phyloP scores from a whole-genome alignment of 805 yeast species.

The Cyberlindnera euphorbiae region DNA sequence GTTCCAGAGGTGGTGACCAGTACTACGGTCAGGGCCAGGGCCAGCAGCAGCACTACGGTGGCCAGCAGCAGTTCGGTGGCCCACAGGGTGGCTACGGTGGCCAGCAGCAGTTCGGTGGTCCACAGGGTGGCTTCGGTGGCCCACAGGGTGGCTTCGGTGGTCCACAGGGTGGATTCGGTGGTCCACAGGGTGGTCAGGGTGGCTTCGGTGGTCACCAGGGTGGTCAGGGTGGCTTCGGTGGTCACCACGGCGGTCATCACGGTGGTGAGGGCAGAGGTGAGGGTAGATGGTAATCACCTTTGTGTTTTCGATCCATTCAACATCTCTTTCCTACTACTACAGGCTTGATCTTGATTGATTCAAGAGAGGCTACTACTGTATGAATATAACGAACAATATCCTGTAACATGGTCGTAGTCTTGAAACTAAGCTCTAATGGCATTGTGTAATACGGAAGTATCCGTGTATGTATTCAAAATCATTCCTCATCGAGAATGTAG shows the following conservation, averaged over 20 bases:
- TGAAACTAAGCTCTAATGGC: too few relatives aligned
- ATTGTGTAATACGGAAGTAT: too few relatives aligned
- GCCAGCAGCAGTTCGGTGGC: conserved; percentile 13
- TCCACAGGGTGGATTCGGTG: conserved; percentile 19
- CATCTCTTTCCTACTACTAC: too few relatives aligned
- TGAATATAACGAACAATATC: too few relatives aligned
- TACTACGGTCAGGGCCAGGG: conserved; percentile 14
- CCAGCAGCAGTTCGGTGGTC: conserved; percentile 19
- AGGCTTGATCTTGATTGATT: too few relatives aligned
- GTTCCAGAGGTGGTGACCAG: conserved; percentile 18
- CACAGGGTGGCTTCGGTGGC: conserved; percentile 19
- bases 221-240: conserved; percentile 15
- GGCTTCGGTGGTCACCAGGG: conserved; percentile 10
- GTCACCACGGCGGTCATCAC: conserved; percentile 12
- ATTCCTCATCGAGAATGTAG: conserved; percentile 53
- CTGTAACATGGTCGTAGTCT: too few relatives aligned
- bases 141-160: conserved; percentile 21
- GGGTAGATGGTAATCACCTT: conserved; percentile 22
- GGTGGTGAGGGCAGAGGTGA: conserved; percentile 19
- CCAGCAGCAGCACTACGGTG: conserved; percentile 15
- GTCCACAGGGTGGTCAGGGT: conserved; percentile 19
- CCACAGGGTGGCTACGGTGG: conserved; percentile 16
- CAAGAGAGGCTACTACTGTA: too few relatives aligned
- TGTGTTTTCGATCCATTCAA: too few relatives aligned
- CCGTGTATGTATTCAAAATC: not conserved